These are phyloP conservation scores for Pterula multifida DNA, from an alignment of 1,284 basidiomycete species.

Conservation along the genomic window DNA sequence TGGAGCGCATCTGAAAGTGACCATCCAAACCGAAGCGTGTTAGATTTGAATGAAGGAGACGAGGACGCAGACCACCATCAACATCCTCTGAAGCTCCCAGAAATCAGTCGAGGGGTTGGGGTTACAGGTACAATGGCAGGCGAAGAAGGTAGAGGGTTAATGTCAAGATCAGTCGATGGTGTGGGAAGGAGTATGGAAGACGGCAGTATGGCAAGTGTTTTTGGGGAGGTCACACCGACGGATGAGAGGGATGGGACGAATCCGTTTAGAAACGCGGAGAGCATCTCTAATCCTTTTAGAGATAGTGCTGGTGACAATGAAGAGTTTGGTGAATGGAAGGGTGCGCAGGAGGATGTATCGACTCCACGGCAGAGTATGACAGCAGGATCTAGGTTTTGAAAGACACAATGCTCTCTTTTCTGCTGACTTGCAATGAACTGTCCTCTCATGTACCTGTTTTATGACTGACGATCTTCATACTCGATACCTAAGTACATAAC, in stretches of 20 bases:
- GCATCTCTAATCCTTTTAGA: constrained; percentile 4
- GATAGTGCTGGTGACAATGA: constrained; percentile 6
- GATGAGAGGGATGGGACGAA: not conserved
- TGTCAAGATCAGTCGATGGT: constrained; percentile 5
- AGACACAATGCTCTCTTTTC: too few species aligned
- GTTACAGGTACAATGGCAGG: constrained; percentile 4
- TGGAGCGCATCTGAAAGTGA: constrained; percentile 31
- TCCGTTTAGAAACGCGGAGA: constrained; percentile 6
- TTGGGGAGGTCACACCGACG: constrained; percentile 1
- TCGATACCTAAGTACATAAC: too few species aligned
- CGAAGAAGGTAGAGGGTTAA: constrained; percentile 14
- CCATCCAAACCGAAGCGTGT: constrained; percentile 28
- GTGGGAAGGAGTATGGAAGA: constrained; percentile 3
- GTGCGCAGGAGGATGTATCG: not conserved
- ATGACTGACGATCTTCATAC: too few species aligned
- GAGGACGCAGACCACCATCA: constrained; percentile 13
- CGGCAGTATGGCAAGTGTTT: not conserved
- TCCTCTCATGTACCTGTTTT: too few species aligned
- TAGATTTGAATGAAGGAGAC: constrained; percentile 8
- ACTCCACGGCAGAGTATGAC: not conserved
- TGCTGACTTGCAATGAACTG: too few species aligned
- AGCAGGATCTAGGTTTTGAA: too few species aligned
- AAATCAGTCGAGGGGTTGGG: not conserved
- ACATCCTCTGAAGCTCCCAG: constrained; percentile 7
- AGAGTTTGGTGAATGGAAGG: constrained; percentile 12